Percentiles rank a stretch among this genome's conserved stretches.
Evolutionary conservation across 352 stramenopile species (phyloP).

Genomic region (Phytophthora pluvialis): DNA sequence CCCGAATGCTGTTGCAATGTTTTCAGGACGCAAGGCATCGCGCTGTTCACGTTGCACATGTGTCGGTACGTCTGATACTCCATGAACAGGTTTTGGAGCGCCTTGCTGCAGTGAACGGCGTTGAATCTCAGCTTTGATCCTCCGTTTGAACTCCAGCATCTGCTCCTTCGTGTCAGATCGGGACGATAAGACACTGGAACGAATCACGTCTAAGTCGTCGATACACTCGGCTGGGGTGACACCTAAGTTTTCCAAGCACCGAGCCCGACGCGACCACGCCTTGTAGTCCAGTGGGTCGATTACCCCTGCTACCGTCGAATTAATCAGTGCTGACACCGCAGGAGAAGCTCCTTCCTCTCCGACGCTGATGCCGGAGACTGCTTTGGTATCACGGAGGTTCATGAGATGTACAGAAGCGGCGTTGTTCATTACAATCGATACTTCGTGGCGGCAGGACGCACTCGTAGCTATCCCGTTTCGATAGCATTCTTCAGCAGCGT

Average conservation of each 20-base stretch:
- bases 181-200: background rate
- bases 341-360: background rate
- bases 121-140: too few relatives aligned
- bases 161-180: too few relatives aligned
- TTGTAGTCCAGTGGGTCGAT: background rate
- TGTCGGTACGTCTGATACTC: too few relatives aligned
- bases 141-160: too few relatives aligned
- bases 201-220: background rate
- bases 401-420: background rate
- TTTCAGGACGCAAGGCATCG: too few relatives aligned
- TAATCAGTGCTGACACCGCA: background rate
- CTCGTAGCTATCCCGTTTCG: background rate
- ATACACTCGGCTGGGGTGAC: background rate
- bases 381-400: background rate
- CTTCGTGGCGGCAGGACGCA: background rate
- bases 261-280: background rate
- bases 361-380: background rate
- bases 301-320: background rate
- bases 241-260: background rate
- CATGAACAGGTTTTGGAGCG: too few relatives aligned
- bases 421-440: constrained; percentile 3
- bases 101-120: too few relatives aligned
- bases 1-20: too few relatives aligned
- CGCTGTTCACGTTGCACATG: too few relatives aligned
- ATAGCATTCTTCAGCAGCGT: background rate